Percentiles rank a stretch among this genome's conserved stretches.
These are phyloP conservation scores for Eucalyptus decipiens DNA, from an alignment of 345 rosid genomes.

Conservation along the genomic window DNA sequence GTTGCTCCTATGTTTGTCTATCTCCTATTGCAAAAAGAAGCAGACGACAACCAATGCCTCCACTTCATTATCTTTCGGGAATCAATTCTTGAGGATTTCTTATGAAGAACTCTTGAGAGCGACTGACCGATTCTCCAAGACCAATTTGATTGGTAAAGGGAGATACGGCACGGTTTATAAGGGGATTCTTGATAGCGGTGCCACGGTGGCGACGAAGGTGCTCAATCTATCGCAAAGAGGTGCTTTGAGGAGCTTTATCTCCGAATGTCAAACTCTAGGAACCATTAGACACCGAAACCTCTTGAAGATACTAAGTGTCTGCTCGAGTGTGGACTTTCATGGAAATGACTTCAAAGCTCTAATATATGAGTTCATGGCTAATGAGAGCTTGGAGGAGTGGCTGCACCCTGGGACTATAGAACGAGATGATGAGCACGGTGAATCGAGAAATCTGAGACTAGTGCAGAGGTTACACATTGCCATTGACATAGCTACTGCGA, in stretches of 20 bases:
- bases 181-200: background rate
- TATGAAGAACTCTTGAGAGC: background rate
- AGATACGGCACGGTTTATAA: background rate
- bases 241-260: background rate
- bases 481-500: no score
- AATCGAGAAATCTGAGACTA: no score
- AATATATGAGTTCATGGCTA: no score
- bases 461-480: no score
- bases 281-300: background rate
- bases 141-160: background rate
- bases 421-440: accelerated
- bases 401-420: no score
- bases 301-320: background rate
- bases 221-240: background rate
- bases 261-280: background rate
- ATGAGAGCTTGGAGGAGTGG: no score
- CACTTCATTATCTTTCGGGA: background rate
- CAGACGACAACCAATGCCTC: background rate
- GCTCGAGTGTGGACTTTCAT: background rate
- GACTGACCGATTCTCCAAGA: background rate
- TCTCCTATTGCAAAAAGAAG: background rate
- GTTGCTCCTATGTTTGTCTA: background rate
- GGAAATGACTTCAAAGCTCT: background rate
- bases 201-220: background rate
- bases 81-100: background rate